Evolutionary conservation across 164 flowering plant species (phyloP).

Genomic region (Tinospora cordifolia): DNA sequence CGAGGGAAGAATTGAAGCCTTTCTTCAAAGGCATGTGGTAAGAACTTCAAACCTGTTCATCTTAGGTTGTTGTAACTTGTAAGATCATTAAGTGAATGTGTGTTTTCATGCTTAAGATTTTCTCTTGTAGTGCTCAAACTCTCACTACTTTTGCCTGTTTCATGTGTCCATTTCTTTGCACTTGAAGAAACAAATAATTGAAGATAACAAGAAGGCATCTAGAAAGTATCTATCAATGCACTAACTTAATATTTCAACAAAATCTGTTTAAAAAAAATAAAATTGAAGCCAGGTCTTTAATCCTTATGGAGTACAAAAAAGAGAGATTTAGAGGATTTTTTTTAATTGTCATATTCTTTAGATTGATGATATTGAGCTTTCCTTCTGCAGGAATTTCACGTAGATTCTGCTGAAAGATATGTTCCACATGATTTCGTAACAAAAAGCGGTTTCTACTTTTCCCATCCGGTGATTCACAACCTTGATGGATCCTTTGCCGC

Average conservation of each 20-base stretch:
- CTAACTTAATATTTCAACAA: too few species aligned
- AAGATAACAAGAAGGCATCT: too few species aligned
- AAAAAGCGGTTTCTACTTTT: constrained; percentile 55
- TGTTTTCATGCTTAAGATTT: background rate
- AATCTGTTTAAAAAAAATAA: too few species aligned
- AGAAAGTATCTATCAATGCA: too few species aligned
- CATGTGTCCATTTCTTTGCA: background rate
- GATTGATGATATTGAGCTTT: background rate
- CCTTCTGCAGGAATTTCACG: constrained; percentile 54
- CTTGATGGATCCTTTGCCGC: constrained; percentile 97
- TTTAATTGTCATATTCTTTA: background rate
- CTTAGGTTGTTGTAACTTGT: background rate
- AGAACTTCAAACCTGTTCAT: constrained; percentile 6
- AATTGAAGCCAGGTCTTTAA: too few species aligned
- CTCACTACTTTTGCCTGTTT: background rate
- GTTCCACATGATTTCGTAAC: constrained; percentile 57
- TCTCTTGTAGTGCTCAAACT: background rate
- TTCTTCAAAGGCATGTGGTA: constrained; percentile 74
- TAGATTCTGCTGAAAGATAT: constrained; percentile 55
- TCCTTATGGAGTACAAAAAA: too few species aligned
- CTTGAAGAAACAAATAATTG: too few species aligned
- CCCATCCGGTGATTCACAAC: constrained; percentile 72
- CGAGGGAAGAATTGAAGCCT: constrained; percentile 72
- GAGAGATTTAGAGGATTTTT: too few species aligned
- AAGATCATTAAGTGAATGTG: too few species aligned